Percentiles rank a stretch among this genome's conserved stretches.
These are phyloP conservation scores for Suhomyces kunorum DNA, from an alignment of 1,139 yeast species.

Conservation along the genomic window DNA sequence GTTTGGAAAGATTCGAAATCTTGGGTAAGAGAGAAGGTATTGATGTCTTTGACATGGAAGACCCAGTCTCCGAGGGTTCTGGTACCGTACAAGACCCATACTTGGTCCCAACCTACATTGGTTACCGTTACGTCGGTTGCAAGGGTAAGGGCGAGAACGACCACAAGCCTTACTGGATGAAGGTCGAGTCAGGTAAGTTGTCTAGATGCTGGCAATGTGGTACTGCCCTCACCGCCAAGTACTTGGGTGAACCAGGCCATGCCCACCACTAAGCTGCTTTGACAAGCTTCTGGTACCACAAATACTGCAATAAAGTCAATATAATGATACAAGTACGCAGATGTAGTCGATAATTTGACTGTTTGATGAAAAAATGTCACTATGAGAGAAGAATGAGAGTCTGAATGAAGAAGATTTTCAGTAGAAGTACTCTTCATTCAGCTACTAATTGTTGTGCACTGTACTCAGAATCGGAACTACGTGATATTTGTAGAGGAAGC, in stretches of 20 bases:
- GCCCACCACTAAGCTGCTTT: constrained; percentile 44
- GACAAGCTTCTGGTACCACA: no score
- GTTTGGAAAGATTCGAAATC: constrained; percentile 94
- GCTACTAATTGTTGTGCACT: no score
- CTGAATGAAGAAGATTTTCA: no score
- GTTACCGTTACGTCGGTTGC: constrained; percentile 95
- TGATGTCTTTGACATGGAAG: constrained; percentile 89
- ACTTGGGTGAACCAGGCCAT: constrained; percentile 79
- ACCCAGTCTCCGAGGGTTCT: constrained; percentile 81
- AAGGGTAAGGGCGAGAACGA: constrained; percentile 90
- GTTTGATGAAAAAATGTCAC: no score
- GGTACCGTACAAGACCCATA: constrained; percentile 87
- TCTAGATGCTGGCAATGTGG: constrained; percentile 99
- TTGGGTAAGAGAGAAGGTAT: constrained; percentile 95
- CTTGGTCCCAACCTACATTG: constrained; percentile 86
- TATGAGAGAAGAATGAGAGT: no score
- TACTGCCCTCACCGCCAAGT: constrained; percentile 85
- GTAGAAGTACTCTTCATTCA: no score
- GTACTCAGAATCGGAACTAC: no score
- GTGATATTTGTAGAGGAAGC: no score
- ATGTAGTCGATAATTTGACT: neutral
- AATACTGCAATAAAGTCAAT: constrained; percentile 4
- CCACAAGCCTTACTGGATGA: constrained; percentile 91
- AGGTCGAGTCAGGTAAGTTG: constrained; percentile 78
- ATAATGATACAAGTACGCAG: constrained; percentile 2